Evolutionary conservation across 257 asterid genomes (phyloP).

Genomic region (Nicotiana benthamiana): DNA sequence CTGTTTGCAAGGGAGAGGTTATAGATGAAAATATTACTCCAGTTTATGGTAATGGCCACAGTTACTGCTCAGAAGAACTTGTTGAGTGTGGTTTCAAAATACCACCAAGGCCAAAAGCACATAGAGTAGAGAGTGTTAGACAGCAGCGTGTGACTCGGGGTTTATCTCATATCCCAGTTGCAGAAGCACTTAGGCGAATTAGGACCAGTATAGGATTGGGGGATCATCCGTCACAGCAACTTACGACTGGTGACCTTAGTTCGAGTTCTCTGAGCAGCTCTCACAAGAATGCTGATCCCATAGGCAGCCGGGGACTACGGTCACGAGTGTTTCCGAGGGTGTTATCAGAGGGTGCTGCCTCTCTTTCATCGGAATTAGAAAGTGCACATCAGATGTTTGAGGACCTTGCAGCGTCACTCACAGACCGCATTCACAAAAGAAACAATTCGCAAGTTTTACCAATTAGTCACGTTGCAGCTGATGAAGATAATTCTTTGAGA

Average conservation of each 20-base stretch:
- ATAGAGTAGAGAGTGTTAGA: slow-evolving; percentile 54
- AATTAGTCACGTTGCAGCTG: slow-evolving; percentile 23
- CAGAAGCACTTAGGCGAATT: slow-evolving; percentile 82
- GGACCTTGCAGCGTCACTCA: slow-evolving; percentile 57
- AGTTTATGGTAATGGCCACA: slow-evolving; percentile 39
- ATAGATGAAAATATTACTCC: slow-evolving; percentile 33
- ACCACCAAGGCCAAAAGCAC: slow-evolving; percentile 69
- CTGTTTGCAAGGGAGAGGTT: slow-evolving; percentile 66
- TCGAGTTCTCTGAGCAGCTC: slow-evolving; percentile 9
- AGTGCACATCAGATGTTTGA: slow-evolving; percentile 63
- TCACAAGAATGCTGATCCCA: slow-evolving; percentile 24
- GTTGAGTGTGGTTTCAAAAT: slow-evolving; percentile 33
- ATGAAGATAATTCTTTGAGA: slow-evolving; percentile 20
- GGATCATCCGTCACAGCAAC: slow-evolving; percentile 21
- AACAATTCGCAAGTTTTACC: slow-evolving; percentile 23
- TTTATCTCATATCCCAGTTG: slow-evolving; percentile 65
- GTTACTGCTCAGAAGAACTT: slow-evolving; percentile 17
- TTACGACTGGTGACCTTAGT: slow-evolving; percentile 15
- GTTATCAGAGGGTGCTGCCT: slow-evolving; percentile 58
- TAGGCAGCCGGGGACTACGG: slow-evolving; percentile 25
- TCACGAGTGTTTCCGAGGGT: slow-evolving; percentile 56
- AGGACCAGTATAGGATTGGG: slow-evolving; percentile 46
- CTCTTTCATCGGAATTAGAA: slow-evolving; percentile 65
- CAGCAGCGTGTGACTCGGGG: slow-evolving; percentile 63
- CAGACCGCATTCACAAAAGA: slow-evolving; percentile 28